Base-by-base conservation (phyloP, 345 rosid species). In the Heritiera fomes region DNA sequence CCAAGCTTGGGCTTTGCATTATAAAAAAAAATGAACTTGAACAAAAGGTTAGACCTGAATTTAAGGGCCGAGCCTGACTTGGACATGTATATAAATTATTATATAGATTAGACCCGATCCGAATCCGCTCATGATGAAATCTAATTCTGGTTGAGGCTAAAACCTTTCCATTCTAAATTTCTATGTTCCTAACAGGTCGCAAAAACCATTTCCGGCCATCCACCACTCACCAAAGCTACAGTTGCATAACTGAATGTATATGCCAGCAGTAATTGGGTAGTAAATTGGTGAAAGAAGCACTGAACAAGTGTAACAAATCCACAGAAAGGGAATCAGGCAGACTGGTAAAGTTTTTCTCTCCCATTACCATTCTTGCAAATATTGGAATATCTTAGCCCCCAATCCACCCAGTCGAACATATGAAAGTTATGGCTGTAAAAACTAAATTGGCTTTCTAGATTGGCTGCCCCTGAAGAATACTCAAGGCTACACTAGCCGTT, bases 381-480 rank as follows among this genome's bases (percentile, higher is more conserved):
- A 89, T 87, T 6, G 90, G 91, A 50, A 89, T 89, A 4, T 86
- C 91, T 8, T 89, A 89, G 10, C 92, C 89, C 0, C 92, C 91
- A 5, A 87, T 91, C 94, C 94, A 89, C 23, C 94, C 91, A 14
- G 87, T 90, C 15, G 90, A 88, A 74, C 88, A 84, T 70, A 85
- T 84, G 34, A 91, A 90, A 58, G 89, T 87, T 67, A 90, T 87
- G 80, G 89, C 90, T 10, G 87, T 89, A 86, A 87, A 90, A 46
- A 87, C 87, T 56, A 86, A 88, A 40, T 89, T 78, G 20, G 87
- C 85, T 75, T 84, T 86, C 60, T 87, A 73, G 64, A 90, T 88
- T 38, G 92, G 90, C 23, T 88, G 86, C n/a, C 91, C 91, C n/a
- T 87, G 88, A 11, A 88, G 77, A 77, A 86, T 84, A 77, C 89